Base-by-base conservation (phyloP, 106 monocot genomes). In the Dioscorea zingiberensis region DNA sequence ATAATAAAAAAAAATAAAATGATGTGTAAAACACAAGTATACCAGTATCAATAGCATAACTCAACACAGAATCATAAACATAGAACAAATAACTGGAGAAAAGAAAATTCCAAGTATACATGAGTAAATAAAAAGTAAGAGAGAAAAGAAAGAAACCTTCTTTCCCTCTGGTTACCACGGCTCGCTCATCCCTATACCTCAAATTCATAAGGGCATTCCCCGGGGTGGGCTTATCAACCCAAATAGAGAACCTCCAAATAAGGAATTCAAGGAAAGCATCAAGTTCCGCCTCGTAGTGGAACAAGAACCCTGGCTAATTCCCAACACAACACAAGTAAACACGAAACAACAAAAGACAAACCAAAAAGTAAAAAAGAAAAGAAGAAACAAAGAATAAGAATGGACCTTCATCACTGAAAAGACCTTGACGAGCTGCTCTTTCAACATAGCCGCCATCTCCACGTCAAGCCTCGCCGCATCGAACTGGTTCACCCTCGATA, bases 211-310 rank as follows among this genome's bases (percentile, higher is more conserved):
- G 82, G 14, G 84, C 82, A 77, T 99, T 99, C 44, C 98, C 98
- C 3, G 98, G 93, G 24, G 98, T 99, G 18, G 93, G 93, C 74
- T 99, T 99, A 58, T 99, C 98, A 11, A 89, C 98, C 93, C 98
- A 99, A 48, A 99, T 99, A 21, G 98, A 99, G 74, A 99, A 99
- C 74, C 98, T 99, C 98, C 98, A 99, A 5, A 99, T 93, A 55
- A 99, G 89, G 67, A 99, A 99, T 78, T 99, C 93, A 22, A 99
- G 86, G 69, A 99, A 99, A n/a, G 89, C 86, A 68, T 99, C 89
- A 10, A 99, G 86, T 67, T 99, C 98, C 22, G 89, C 78, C 75
- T 93, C 93, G 64, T 99, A 99, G 76, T 99, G 89, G 71, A 89
- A 93, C 65, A 99, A 78, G 71, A 99, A 74, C 65, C 98, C 98